Evolutionary conservation across 345 rosid genomes (phyloP), one percentile per base, ranked within the genome.

Genomic region (Eucalyptus victrix): DNA sequence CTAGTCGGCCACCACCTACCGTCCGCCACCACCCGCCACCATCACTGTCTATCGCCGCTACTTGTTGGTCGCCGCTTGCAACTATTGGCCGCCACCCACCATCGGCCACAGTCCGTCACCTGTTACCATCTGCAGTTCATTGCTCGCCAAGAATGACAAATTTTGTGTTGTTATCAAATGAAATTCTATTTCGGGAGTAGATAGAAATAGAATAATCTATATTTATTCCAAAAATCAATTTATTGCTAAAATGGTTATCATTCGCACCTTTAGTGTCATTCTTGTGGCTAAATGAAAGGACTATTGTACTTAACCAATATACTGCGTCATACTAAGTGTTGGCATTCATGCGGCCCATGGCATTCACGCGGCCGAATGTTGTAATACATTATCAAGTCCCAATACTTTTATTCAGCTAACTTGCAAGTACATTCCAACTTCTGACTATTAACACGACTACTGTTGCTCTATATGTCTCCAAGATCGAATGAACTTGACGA

Each of bases 1-100:
- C 5, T 4, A 53, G 9, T 53, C 1, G 0, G 0, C 5, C 58
- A 53, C 26, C 58, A 21, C 26, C 24, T 53, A 21, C 1, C 2
- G 1, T 53, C 0, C 24, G 1, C 56, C 53, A 0, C 53, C 54
- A 16, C 1, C 3, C 19, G 19, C 8, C 54, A 50, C 8, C 21
- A 3, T 51, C 21, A 51, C 21, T 6, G 8, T 50, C 1, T 50
- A 0, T 51, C 54, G 4, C 2, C 19, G 0, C 0, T 51, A 0
- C 54, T 51, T 17, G 21, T 17, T 51, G 54, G 54, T 51, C 4
- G 2, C 21, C 54, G 3, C 54, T 51, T 51, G 54, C 18, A 51
- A 3, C 54, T 17, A 51, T 18, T 7, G 4, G 24, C 2, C 1
- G 10, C 4, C 4, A 0, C 24, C 10, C 56, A 19, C 9, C 56